phyloP scores from a whole-genome alignment of 1,284 basidiomycete species.

The Leccinum fuscescens region DNA sequence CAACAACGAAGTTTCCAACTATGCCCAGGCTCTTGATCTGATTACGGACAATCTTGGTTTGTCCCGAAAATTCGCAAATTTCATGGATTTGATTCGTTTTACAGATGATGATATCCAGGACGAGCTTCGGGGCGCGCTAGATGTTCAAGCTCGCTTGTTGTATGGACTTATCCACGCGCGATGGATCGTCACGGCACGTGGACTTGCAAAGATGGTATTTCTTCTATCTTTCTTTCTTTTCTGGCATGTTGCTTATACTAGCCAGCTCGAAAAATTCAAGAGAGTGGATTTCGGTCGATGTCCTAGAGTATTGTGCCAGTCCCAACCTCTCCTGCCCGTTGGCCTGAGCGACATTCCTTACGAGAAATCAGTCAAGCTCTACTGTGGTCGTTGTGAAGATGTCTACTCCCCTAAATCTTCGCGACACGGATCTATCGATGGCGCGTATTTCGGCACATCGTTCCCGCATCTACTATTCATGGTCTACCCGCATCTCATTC shows the following conservation, averaged over 20 bases:
- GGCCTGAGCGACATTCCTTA: constrained; percentile 92
- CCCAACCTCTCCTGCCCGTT: constrained; percentile 91
- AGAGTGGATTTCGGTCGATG: constrained; percentile 95
- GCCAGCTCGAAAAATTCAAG: constrained; percentile 93
- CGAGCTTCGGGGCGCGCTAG: constrained; percentile 76
- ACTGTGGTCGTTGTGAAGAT: constrained; percentile 95
- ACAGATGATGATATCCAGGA: constrained; percentile 79
- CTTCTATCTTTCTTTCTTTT: not conserved
- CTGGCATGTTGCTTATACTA: constrained; percentile 4
- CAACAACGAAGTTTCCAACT: constrained; percentile 95
- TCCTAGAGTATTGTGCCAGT: constrained; percentile 90
- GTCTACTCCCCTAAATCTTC: constrained; percentile 95
- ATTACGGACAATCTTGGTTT: constrained; percentile 91
- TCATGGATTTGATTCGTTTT: not conserved
- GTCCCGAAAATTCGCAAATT: constrained; percentile 23
- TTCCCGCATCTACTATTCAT: constrained; percentile 96
- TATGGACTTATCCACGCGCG: constrained; percentile 97
- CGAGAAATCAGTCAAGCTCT: constrained; percentile 95
- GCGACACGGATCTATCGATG: constrained; percentile 92
- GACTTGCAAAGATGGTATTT: constrained; percentile 91
- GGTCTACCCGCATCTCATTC: constrained; percentile 89
- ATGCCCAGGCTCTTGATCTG: constrained; percentile 89
- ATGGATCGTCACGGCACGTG: constrained; percentile 93
- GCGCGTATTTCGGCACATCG: constrained; percentile 94
- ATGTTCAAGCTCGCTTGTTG: constrained; percentile 85